A percentile compares a stretch with the other conserved stretches of the same genome.
These are phyloP conservation scores for Gnomoniopsis sp. DNA, from an alignment of 2,329 filamentous ascomycete genomes.

Conservation along the genomic window DNA sequence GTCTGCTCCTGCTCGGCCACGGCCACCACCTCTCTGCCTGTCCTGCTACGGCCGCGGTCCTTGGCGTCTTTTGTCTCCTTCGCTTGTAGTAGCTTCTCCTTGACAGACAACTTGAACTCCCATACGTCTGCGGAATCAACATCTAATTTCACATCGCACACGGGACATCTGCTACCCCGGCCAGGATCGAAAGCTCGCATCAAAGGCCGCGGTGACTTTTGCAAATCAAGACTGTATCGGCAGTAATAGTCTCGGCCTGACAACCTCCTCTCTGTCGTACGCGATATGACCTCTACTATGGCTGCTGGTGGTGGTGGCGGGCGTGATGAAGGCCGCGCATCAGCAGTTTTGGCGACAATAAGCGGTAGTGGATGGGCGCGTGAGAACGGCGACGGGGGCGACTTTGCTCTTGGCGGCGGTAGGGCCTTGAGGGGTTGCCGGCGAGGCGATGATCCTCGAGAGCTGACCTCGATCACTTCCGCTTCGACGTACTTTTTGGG, in stretches of 20 bases:
- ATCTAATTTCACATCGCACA: constrained; percentile 23
- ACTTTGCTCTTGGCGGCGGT: constrained; percentile 4
- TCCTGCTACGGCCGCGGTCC: constrained; percentile 9
- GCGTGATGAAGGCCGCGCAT: no score
- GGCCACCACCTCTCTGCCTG: constrained; percentile 18
- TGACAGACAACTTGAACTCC: constrained; percentile 25
- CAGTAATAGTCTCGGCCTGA: constrained; percentile 26
- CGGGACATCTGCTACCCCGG: constrained; percentile 23
- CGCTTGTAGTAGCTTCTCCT: constrained; percentile 13
- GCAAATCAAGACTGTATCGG: constrained; percentile 29
- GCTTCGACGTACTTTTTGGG: constrained; percentile 16
- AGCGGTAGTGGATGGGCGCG: neutral
- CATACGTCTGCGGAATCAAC: constrained; percentile 27
- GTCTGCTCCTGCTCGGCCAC: constrained; percentile 27
- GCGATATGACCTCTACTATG: neutral
- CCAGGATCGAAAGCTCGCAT: constrained; percentile 21
- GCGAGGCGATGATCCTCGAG: constrained; percentile 7
- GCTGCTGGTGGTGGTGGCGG: no score
- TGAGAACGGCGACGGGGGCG: constrained; percentile 14
- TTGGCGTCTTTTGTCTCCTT: constrained; percentile 22
- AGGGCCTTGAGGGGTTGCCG: constrained; percentile 6
- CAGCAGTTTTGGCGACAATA: no score
- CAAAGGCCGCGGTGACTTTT: constrained; percentile 25
- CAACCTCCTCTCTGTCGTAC: constrained; percentile 12
- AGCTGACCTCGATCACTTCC: constrained; percentile 20